A percentile compares a stretch with the other conserved stretches of the same genome.
These are phyloP conservation scores for Thalassiosira pacifica DNA, from an alignment of 352 stramenopile species.

Conservation along the genomic window DNA sequence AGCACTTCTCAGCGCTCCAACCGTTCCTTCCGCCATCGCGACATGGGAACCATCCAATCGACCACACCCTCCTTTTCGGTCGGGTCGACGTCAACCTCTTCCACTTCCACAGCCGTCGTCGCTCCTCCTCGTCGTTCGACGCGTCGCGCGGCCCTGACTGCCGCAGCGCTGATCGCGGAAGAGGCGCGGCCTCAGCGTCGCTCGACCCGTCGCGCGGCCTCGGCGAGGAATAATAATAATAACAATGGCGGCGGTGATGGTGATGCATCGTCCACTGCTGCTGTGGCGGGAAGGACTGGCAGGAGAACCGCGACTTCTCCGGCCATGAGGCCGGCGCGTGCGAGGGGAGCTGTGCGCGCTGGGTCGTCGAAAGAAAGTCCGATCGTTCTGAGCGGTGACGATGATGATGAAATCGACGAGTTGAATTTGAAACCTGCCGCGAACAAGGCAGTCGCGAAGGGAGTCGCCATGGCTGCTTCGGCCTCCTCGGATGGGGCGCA, in stretches of 20 bases:
- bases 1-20: too few species aligned
- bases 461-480: not conserved
- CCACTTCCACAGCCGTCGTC: not conserved
- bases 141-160: constrained; percentile 34
- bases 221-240: too few species aligned
- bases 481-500: not conserved
- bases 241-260: too few species aligned
- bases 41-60: too few species aligned
- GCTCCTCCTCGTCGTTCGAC: constrained; percentile 30
- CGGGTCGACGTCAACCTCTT: not conserved
- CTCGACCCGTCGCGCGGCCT: constrained; percentile 20
- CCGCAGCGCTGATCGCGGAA: constrained; percentile 36
- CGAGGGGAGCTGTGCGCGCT: not conserved
- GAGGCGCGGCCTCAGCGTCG: constrained; percentile 18
- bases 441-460: not conserved
- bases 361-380: constrained; percentile 35
- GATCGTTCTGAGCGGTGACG: constrained; percentile 39
- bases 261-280: too few species aligned
- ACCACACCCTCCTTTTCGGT: constrained; percentile 1
- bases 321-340: not conserved
- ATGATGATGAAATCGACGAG: constrained; percentile 35
- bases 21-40: too few species aligned
- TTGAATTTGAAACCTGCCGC: constrained; percentile 38
- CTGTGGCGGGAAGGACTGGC: constrained; percentile 10
- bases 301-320: not conserved